Conservation (phyloP, 805 yeast genomes). For the Cyberlindnera mississippiensis region DNA sequence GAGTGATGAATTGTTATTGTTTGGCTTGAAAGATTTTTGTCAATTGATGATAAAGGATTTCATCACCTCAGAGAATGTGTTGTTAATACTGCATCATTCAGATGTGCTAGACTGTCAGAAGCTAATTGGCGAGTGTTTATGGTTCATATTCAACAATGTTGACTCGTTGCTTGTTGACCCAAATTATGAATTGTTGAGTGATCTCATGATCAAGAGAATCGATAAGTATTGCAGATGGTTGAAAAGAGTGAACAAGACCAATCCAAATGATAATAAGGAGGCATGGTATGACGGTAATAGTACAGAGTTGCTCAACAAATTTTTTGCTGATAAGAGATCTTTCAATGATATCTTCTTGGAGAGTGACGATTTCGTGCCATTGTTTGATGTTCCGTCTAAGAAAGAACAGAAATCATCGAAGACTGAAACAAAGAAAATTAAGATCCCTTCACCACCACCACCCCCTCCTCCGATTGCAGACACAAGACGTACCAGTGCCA, state of each 20-base stretch:
- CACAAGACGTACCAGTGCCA: constrained; percentile 11
- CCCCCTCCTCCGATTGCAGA: constrained; percentile 2
- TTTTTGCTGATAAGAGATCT: constrained; percentile 31
- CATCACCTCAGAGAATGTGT: constrained; percentile 56
- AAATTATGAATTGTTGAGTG: constrained; percentile 20
- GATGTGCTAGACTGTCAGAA: constrained; percentile 47
- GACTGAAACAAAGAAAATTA: constrained; percentile 12
- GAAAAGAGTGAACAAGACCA: constrained; percentile 23
- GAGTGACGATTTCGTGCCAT: constrained; percentile 33
- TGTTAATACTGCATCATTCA: constrained; percentile 52
- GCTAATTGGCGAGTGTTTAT: constrained; percentile 56
- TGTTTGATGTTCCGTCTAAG: constrained; percentile 29
- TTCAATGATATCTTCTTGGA: constrained; percentile 42
- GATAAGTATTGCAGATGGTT: constrained; percentile 37
- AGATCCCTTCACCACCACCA: constrained; percentile 7
- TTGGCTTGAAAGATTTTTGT: constrained; percentile 54
- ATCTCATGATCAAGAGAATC: constrained; percentile 21
- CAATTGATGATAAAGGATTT: constrained; percentile 58
- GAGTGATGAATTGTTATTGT: constrained; percentile 59
- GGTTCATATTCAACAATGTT: constrained; percentile 65
- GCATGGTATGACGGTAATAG: constrained; percentile 32
- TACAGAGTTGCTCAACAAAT: constrained; percentile 30
- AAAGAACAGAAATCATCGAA: constrained; percentile 19
- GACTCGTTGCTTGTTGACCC: constrained; percentile 49
- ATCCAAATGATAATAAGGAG: constrained; percentile 9